Evolutionary conservation across 2,329 filamentous ascomycete species (phyloP).

Genomic region (Fusarium fujikuroi): DNA sequence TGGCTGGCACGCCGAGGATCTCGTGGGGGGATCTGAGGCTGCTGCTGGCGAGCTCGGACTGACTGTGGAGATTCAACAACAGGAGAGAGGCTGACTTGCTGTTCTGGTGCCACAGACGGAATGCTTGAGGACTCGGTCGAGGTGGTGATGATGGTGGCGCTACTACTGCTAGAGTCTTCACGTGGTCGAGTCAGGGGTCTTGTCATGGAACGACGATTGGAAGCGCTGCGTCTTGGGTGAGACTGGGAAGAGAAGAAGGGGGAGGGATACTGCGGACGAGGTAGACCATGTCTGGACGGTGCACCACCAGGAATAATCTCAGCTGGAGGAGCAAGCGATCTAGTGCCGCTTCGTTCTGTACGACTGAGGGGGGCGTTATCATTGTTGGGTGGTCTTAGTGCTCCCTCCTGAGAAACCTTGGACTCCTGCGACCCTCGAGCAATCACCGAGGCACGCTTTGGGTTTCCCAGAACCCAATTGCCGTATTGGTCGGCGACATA

Average conservation of each 20-base stretch:
- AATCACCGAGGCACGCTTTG: conserved; percentile 44
- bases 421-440: conserved; percentile 38
- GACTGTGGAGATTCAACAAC: conserved; percentile 60
- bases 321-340: conserved; percentile 44
- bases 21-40: conserved; percentile 45
- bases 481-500: conserved; percentile 64
- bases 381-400: conserved; percentile 32
- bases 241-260: conserved; percentile 42
- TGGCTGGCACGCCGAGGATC: conserved; percentile 39
- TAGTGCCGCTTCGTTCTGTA: background rate
- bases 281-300: conserved; percentile 32
- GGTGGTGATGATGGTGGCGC: conserved; percentile 48
- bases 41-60: conserved; percentile 45
- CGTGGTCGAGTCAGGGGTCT: conserved; percentile 41
- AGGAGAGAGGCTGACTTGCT: conserved; percentile 56
- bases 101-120: conserved; percentile 31
- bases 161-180: conserved; percentile 47
- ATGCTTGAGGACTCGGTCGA: conserved; percentile 44
- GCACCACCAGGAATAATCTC: conserved; percentile 46
- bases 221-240: conserved; percentile 36
- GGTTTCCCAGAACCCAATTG: conserved; percentile 63
- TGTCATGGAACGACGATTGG: conserved; percentile 33
- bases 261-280: conserved; percentile 36
- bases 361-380: conserved; percentile 19
- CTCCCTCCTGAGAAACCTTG: conserved; percentile 17